Conservation (phyloP, 192 early-diverging fungal genomes). For the Backusella luteola region DNA sequence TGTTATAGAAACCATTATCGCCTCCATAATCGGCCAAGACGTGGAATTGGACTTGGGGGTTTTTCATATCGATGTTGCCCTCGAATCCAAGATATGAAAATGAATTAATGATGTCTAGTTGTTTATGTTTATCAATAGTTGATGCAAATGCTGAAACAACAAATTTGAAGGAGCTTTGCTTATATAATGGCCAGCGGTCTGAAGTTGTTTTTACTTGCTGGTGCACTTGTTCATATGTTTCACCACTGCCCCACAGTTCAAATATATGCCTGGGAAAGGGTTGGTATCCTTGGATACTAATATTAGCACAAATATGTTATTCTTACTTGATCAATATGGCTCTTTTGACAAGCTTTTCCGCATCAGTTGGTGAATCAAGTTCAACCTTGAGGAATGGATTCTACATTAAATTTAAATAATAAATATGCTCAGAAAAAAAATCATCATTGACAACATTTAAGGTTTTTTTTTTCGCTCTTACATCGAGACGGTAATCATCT, state of each 20-base stretch:
- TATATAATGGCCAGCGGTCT: constrained; percentile 57
- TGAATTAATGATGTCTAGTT: constrained; percentile 76
- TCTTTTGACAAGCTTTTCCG: constrained; percentile 69
- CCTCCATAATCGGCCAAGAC: constrained; percentile 79
- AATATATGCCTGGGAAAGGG: constrained; percentile 41
- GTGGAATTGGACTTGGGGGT: constrained; percentile 71
- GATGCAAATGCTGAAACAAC: constrained; percentile 72
- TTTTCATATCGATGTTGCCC: constrained; percentile 83
- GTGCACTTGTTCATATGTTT: constrained; percentile 61
- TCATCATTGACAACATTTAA: background rate
- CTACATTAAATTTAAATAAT: constrained; percentile 35
- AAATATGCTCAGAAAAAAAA: background rate
- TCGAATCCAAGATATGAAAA: constrained; percentile 84
- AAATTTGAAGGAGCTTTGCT: constrained; percentile 69
- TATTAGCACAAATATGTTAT: background rate
- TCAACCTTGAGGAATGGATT: constrained; percentile 79
- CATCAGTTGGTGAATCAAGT: constrained; percentile 66
- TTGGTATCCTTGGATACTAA: background rate
- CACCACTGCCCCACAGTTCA: constrained; percentile 74
- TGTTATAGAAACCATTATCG: constrained; percentile 26
- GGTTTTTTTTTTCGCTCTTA: constrained; percentile 29
- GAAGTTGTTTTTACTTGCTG: constrained; percentile 53
- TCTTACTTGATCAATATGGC: constrained; percentile 82
- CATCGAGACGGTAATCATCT: constrained; percentile 58
- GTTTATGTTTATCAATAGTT: constrained; percentile 69